Base-by-base conservation (phyloP, 345 rosid species). In the sweet orange (Citrus sinensis) region DNA sequence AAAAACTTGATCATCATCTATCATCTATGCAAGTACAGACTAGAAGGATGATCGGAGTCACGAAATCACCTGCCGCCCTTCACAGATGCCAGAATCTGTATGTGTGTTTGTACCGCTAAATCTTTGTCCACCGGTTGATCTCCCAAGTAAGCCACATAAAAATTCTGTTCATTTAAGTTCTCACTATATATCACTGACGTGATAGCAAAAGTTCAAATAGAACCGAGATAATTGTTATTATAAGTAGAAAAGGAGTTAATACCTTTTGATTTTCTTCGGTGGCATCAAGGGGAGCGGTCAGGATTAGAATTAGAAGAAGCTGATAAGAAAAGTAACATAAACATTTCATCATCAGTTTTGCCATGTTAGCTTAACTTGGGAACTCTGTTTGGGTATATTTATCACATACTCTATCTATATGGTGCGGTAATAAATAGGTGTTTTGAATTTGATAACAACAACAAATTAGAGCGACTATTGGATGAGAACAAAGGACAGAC, bases 131-230 rank as follows among this genome's bases (percentile, higher is more conserved):
- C 69, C 69, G 74, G 79, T 55, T 61, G n/a, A 77, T 85, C 82
- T 81, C 87, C 91, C 86, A 90, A 60, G 79, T 88, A 90, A 35
- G 82, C 85, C 51, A 90, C 83, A 56, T 90, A 90, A 78, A 85
- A 88, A 40, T 82, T 84, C 93, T 88, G 82, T 37, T 42, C 66
- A 76, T 70, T 40, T 14, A 77, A 67, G 60, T 4, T 19, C 9
- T 19, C 24, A 59, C 32, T 46, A 46, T 1, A 3, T 58, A 51
- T 72, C 65, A 73, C 25, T 59, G 60, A 20, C 79, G 78, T 67
- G 67, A 67, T 65, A 35, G 34, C 4, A 6, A 27, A 22, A 34
- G 35, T 60, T n/a, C 42, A 60, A 37, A n/a, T 4, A 5, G 30
- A 74, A 59, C 30, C n/a, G 35, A 39, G 55, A 32, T 32, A 32